Percentiles rank a stretch among this genome's conserved stretches.
Evolutionary conservation across 2,329 filamentous ascomycete genomes (phyloP).

Genomic region (Didymella lethalis): DNA sequence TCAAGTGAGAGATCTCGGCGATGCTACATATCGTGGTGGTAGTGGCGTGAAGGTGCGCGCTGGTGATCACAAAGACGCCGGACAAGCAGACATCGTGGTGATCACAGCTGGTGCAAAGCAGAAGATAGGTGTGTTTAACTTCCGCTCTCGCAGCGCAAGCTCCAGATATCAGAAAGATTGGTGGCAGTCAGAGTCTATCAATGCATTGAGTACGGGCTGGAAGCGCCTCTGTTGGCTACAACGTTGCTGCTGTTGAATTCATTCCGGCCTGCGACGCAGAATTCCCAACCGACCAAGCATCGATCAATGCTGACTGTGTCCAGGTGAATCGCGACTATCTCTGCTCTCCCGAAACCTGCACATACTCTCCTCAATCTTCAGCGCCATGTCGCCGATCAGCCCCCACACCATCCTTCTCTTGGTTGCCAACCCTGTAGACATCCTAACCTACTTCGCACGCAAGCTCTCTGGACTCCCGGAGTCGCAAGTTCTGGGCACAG

Average conservation of each 20-base stretch:
- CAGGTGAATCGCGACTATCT: slow-evolving; percentile 57
- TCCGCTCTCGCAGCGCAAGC: background rate
- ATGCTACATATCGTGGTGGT: slow-evolving; percentile 58
- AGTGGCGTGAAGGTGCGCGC: slow-evolving; percentile 55
- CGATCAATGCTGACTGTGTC: slow-evolving; percentile 13
- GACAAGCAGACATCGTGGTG: slow-evolving; percentile 63
- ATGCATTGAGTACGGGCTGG: too few relatives aligned
- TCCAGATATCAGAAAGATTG: too few relatives aligned
- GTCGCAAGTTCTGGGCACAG: slow-evolving; percentile 61
- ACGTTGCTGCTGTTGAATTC: too few relatives aligned
- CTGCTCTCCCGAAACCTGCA: slow-evolving; percentile 59
- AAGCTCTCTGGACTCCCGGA: slow-evolving; percentile 58
- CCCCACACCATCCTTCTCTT: slow-evolving; percentile 59
- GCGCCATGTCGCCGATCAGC: slow-evolving; percentile 59
- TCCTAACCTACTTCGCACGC: slow-evolving; percentile 61
- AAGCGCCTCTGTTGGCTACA: too few relatives aligned
- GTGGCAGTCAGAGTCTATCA: too few relatives aligned
- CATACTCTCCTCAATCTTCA: slow-evolving; percentile 58
- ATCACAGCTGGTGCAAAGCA: slow-evolving; percentile 64
- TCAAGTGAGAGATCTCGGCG: slow-evolving; percentile 62
- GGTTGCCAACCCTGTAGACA: slow-evolving; percentile 64
- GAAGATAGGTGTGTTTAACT: slow-evolving; percentile 45
- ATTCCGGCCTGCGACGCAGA: too few relatives aligned
- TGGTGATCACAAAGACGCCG: slow-evolving; percentile 58
- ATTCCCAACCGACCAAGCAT: background rate